These are phyloP conservation scores for Pythium periplocum DNA, from an alignment of 352 stramenopile genomes.

Conservation along the genomic window DNA sequence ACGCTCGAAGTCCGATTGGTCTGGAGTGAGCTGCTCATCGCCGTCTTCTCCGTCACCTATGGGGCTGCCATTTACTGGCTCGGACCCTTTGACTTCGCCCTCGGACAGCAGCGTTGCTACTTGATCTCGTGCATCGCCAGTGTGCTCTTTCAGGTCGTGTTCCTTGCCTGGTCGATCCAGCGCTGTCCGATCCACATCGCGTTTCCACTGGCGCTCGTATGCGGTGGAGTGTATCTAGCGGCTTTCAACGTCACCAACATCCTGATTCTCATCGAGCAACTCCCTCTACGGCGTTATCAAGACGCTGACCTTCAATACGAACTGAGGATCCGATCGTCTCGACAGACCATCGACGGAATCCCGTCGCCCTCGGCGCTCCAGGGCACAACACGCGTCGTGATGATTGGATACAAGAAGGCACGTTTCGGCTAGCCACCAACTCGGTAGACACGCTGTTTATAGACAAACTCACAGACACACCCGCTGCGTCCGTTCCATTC, in stretches of 20 bases:
- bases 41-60: conserved; percentile 45
- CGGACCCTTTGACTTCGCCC: conserved; percentile 42
- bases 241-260: conserved; percentile 56
- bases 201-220: conserved; percentile 26
- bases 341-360: conserved; percentile 4
- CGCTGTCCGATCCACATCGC: conserved; percentile 21
- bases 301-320: not conserved
- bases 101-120: conserved; percentile 38
- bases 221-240: conserved; percentile 35
- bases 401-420: conserved; percentile 17
- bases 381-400: conserved; percentile 16
- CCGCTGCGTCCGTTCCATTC: too few relatives aligned
- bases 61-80: conserved; percentile 37
- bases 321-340: too few relatives aligned
- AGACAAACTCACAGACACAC: too few relatives aligned
- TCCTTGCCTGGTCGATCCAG: conserved; percentile 24
- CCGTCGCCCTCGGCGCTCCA: conserved; percentile 8
- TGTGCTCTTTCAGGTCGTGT: conserved; percentile 30
- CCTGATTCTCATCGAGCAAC: conserved; percentile 41
- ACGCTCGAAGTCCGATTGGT: conserved; percentile 24
- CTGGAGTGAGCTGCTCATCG: conserved; percentile 39
- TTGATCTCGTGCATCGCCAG: conserved; percentile 30
- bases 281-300: not conserved
- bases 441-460: too few relatives aligned
- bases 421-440: conserved; percentile 8